Percentiles rank a stretch among this genome's conserved stretches.
Conservation (phyloP, 2,329 filamentous ascomycete species). For the Pseudogymnoascus destructans region DNA sequence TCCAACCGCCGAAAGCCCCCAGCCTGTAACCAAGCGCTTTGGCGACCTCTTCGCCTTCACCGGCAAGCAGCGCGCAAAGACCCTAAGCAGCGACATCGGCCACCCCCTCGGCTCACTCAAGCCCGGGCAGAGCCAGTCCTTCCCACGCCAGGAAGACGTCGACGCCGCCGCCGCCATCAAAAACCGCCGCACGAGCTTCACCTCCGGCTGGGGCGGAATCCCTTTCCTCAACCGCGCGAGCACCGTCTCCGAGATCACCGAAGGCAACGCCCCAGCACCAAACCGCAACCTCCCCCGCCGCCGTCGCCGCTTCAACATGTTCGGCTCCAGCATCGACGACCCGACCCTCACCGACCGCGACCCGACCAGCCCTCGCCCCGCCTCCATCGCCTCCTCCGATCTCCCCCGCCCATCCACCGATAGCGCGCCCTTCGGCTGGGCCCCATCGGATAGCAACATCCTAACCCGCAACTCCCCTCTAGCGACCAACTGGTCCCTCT, state of each 20-base stretch:
- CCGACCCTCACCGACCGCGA: constrained; percentile 38
- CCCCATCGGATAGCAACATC: constrained; percentile 32
- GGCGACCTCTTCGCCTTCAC: constrained; percentile 45
- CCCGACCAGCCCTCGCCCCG: constrained; percentile 48
- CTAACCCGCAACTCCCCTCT: constrained; percentile 40
- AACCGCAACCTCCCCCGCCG: constrained; percentile 19
- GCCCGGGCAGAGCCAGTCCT: constrained; percentile 61
- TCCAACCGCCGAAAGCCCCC: constrained; percentile 28
- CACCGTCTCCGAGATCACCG: constrained; percentile 16
- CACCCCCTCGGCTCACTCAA: constrained; percentile 58
- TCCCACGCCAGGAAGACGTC: constrained; percentile 51
- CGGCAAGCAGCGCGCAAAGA: constrained; percentile 49
- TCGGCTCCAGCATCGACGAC: constrained; percentile 38
- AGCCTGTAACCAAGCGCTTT: constrained; percentile 36
- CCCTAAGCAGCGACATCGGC: constrained; percentile 40
- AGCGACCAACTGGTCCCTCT: constrained; percentile 37
- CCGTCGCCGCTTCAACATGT: constrained; percentile 29
- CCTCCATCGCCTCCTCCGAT: constrained; percentile 56
- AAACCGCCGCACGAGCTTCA: constrained; percentile 42
- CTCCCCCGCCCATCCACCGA: constrained; percentile 69
- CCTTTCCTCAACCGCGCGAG: constrained; percentile 27
- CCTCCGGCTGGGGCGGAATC: constrained; percentile 37
- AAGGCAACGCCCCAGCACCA: constrained; percentile 25
- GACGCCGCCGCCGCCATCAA: constrained; percentile 38
- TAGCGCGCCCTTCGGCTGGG: constrained; percentile 61